phyloP scores from a whole-genome alignment of 352 stramenopile species.

The Pythium aphanidermatum region DNA sequence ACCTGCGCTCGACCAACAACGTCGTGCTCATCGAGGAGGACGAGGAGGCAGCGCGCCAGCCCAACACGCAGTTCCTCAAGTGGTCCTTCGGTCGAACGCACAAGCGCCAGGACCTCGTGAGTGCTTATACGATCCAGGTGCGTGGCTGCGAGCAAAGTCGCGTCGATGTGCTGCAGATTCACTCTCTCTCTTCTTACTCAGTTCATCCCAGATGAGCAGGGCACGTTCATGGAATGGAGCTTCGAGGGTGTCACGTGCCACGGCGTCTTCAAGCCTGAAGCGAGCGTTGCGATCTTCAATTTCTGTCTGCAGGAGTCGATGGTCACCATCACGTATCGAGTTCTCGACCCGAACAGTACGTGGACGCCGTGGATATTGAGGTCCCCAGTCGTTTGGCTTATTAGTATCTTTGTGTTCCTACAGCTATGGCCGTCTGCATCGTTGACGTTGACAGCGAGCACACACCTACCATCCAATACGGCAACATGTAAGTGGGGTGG shows the following conservation, averaged over 20 bases:
- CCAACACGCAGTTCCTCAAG: constrained; percentile 73
- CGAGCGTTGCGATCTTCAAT: constrained; percentile 79
- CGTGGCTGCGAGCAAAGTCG: background rate
- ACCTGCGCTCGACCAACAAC: constrained; percentile 77
- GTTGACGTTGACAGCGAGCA: constrained; percentile 82
- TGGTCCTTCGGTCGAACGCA: constrained; percentile 74
- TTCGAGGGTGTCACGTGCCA: constrained; percentile 82
- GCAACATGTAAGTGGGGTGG: constrained; percentile 78
- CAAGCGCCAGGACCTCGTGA: constrained; percentile 64
- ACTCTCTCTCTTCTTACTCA: constrained; percentile 18
- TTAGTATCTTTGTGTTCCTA: background rate
- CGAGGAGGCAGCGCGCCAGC: constrained; percentile 53
- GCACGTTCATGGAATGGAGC: constrained; percentile 84
- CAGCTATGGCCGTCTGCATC: constrained; percentile 81
- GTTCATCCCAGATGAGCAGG: constrained; percentile 75
- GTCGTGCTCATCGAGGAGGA: constrained; percentile 79
- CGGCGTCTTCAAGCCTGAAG: constrained; percentile 73
- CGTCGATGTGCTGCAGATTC: background rate
- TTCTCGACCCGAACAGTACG: constrained; percentile 74
- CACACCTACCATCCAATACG: constrained; percentile 74
- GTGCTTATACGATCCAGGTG: constrained; percentile 77
- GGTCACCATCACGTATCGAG: constrained; percentile 81
- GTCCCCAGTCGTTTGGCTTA: background rate
- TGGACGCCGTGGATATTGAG: background rate
- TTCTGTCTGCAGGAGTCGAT: constrained; percentile 79